Evolutionary conservation across 2,329 filamentous ascomycete species (phyloP).

Genomic region (Venturia oleaginea): DNA sequence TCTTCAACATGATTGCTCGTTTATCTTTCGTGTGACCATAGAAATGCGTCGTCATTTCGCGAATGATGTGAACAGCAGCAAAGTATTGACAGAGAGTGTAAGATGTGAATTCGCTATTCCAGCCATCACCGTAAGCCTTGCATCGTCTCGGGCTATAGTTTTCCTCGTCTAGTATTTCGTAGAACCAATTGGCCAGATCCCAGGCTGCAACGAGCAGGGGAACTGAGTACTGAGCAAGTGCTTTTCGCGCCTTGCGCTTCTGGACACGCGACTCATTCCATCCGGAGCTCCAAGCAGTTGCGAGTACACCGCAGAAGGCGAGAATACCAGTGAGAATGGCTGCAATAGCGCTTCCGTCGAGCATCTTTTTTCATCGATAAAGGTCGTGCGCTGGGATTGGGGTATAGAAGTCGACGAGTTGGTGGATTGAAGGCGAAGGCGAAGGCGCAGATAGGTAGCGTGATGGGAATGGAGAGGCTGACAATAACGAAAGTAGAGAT

Average conservation of each 20-base stretch:
- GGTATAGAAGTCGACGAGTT: background rate
- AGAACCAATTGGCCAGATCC: background rate
- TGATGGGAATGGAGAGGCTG: background rate
- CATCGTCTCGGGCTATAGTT: background rate
- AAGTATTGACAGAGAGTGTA: background rate
- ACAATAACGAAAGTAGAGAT: background rate
- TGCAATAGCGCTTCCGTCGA: background rate
- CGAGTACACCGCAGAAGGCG: background rate
- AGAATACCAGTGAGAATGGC: background rate
- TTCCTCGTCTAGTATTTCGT: background rate
- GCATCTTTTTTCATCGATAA: background rate
- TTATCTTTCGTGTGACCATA: background rate
- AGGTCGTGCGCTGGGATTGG: background rate
- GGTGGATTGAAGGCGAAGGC: background rate
- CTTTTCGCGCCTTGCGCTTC: background rate
- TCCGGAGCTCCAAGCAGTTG: background rate
- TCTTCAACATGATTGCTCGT: background rate
- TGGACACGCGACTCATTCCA: background rate
- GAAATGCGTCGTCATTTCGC: background rate
- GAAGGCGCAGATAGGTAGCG: background rate
- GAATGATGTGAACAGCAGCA: background rate
- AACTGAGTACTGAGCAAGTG: background rate
- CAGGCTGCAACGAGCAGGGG: background rate
- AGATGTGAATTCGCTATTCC: background rate
- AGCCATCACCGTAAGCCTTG: background rate